Conservation (phyloP, 1,284 basidiomycete genomes). For the Moniliophthora roreri region DNA sequence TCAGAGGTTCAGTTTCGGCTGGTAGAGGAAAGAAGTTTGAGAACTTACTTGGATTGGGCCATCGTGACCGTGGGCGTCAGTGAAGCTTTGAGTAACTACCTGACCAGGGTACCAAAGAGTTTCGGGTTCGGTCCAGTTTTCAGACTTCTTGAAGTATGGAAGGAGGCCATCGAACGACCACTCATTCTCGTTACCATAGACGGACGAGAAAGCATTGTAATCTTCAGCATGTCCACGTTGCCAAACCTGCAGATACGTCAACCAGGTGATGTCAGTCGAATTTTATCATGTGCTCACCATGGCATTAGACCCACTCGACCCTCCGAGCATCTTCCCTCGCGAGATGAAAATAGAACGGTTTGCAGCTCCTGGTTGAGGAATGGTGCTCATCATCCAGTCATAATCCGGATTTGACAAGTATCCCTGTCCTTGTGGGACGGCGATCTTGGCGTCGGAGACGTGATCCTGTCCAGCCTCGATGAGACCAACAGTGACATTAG, state of each 20-base stretch:
- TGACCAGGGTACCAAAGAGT: background rate
- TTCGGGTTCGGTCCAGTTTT: background rate
- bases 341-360: too few species aligned
- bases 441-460: constrained; percentile 3
- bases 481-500: constrained; percentile 20
- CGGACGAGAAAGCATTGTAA: background rate
- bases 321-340: background rate
- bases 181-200: background rate
- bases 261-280: too few species aligned
- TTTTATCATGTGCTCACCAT: background rate
- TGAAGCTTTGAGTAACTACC: too few species aligned
- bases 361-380: background rate
- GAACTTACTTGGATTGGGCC: background rate
- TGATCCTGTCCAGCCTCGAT: constrained; percentile 24
- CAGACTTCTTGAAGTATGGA: background rate
- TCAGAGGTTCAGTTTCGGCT: too few species aligned
- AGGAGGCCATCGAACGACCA: background rate
- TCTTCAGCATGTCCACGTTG: background rate
- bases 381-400: constrained; percentile 6
- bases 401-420: constrained; percentile 6
- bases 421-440: too few species aligned
- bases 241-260: background rate
- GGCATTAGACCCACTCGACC: background rate
- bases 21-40: too few species aligned
- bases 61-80: background rate